Evolutionary conservation across 768 basidiomycete genomes (phyloP), one percentile per base, ranked within the genome.

Genomic region (Mycena vulgaris): DNA sequence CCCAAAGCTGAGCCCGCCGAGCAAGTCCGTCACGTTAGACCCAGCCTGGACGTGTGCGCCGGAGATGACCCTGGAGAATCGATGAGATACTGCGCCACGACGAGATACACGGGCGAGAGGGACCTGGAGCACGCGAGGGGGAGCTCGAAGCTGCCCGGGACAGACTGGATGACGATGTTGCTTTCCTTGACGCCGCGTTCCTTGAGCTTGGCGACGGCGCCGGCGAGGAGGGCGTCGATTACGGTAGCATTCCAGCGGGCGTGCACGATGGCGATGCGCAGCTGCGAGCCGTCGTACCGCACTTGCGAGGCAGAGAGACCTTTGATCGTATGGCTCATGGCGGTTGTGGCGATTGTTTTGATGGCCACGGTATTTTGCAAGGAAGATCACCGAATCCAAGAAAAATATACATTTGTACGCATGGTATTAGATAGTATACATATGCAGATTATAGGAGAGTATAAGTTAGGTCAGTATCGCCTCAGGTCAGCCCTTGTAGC

Each of bases 111-210:
- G 9, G n/a, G 23, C 33, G 28, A 66, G 52, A 80, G 90, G 77
- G 80, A 98, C 97, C 90, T 91, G 74, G 93, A 90, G 77, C 91
- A 93, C 17, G 96, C 90, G 85, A 84, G 90, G 78, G 98, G 98
- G 23, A 99, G 87, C 85, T 99, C 98, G 80, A 92, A 99, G 82
- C 93, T 95, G 11, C 98, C 98, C 0, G 97, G 96, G 1, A 99
- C 96, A 39, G 92, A 93, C 83, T 97, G 93, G 49, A 97, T 83
- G 58, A 96, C 88, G 76, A 99, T 98, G 76, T 98, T 97, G 78
- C 87, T 86, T 58, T 95, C 90, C 83, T 93, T 93, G 71, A 99
- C 97, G 28, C 97, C 97, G 37, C 87, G 84, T 76, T 90, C 90
- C 82, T 91, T 93, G 74, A 99, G 88, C 78, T 95, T 96, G 25